Conservation (phyloP, 257 asterid species). For the Asclepias syriaca region DNA sequence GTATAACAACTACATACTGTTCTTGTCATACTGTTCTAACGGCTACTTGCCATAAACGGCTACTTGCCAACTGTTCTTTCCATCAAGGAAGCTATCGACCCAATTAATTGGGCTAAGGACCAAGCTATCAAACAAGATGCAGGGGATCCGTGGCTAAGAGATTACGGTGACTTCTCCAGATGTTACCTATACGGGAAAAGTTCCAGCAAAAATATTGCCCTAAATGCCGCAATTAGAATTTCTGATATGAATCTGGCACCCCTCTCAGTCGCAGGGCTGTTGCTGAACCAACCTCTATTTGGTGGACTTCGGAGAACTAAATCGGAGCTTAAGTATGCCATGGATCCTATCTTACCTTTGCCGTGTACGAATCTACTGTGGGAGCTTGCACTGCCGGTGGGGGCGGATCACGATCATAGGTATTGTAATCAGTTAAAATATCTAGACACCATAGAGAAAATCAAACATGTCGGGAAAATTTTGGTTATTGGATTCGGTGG, state of each 20-base stretch:
- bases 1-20: too few species aligned
- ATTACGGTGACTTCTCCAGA: constrained; percentile 55
- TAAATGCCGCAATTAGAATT: constrained; percentile 42
- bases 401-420: constrained; percentile 76
- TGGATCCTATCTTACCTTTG: constrained; percentile 64
- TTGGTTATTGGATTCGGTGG: constrained; percentile 88
- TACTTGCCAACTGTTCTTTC: too few species aligned
- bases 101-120: constrained; percentile 52
- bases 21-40: too few species aligned
- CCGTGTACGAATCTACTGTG: constrained; percentile 68
- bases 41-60: too few species aligned
- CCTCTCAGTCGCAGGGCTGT: constrained; percentile 41
- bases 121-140: constrained; percentile 28
- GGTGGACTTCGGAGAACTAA: constrained; percentile 63
- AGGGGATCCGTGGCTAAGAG: constrained; percentile 68
- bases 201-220: constrained; percentile 66
- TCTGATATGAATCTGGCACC: constrained; percentile 44
- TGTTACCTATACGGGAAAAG: constrained; percentile 63
- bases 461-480: constrained; percentile 50
- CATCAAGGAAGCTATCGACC: constrained; percentile 71
- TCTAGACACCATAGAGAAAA: constrained; percentile 38
- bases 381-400: constrained; percentile 80
- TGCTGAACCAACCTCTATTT: constrained; percentile 68
- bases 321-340: constrained; percentile 68
- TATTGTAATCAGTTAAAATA: constrained; percentile 68